A percentile compares a stretch with the other conserved stretches of the same genome.
phyloP scores from a whole-genome alignment of 179 eudicot genomes.

The Camellia oleifera region DNA sequence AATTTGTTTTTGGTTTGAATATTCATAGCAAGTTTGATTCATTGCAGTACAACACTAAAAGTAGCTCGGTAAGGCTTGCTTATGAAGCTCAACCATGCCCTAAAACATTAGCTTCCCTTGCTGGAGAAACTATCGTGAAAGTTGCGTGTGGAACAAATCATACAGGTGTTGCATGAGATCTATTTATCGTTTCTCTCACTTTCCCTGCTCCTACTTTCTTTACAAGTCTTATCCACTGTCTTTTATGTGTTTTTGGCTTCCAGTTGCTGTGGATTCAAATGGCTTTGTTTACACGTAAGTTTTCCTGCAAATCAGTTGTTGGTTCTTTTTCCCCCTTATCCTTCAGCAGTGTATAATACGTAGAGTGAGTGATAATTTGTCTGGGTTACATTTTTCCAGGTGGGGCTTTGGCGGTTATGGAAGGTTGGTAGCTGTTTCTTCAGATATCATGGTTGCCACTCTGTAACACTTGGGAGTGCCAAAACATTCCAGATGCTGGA shows the following conservation, averaged over 20 bases:
- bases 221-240: background rate
- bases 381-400: slow-evolving; percentile 33
- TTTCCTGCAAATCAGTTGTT: slow-evolving; percentile 3
- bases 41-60: slow-evolving; percentile 63
- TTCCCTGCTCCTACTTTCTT: background rate
- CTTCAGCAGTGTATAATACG: no score
- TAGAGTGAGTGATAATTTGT: slow-evolving; percentile 4
- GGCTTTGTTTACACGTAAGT: slow-evolving; percentile 99
- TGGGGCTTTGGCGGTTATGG: slow-evolving; percentile 99
- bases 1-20: background rate
- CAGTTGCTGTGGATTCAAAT: slow-evolving; percentile 98
- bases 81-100: slow-evolving; percentile 97
- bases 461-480: background rate
- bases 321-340: background rate
- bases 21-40: background rate
- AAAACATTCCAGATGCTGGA: slow-evolving; percentile 8
- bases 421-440: slow-evolving; percentile 68
- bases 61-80: slow-evolving; percentile 92
- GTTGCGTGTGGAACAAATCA: slow-evolving; percentile 98
- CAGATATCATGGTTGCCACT: background rate
- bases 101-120: slow-evolving; percentile 64
- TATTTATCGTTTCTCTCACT: background rate
- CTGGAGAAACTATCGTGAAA: slow-evolving; percentile 82
- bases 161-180: slow-evolving; percentile 50
- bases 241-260: slow-evolving; percentile 8